Conservation (phyloP, 768 basidiomycete species). For the Phaeotremella skinneri region DNA sequence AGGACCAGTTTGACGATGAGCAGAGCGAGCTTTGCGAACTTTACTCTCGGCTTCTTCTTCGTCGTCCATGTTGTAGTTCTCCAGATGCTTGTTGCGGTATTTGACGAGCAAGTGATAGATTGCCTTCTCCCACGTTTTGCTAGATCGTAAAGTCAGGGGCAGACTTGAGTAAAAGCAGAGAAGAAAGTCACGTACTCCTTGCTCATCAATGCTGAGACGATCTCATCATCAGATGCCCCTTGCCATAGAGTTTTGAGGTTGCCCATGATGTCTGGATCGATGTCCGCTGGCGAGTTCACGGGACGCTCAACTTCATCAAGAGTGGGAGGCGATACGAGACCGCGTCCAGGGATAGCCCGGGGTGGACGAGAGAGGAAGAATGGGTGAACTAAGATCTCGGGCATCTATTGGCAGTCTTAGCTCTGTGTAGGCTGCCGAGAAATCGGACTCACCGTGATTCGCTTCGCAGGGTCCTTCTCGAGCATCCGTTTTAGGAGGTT, state of each 20-base stretch:
- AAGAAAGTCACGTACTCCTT: slow-evolving; percentile 52
- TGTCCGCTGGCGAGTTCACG: slow-evolving; percentile 61
- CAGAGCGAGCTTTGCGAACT: slow-evolving; percentile 26
- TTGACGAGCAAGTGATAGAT: slow-evolving; percentile 86
- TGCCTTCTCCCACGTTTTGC: slow-evolving; percentile 90
- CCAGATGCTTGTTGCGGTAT: slow-evolving; percentile 72
- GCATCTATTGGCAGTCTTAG: slow-evolving; percentile 54
- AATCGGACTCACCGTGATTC: slow-evolving; percentile 61
- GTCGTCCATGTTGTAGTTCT: slow-evolving; percentile 63
- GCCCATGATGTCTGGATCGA: slow-evolving; percentile 84
- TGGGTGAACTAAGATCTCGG: slow-evolving; percentile 73
- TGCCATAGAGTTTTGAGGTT: slow-evolving; percentile 93
- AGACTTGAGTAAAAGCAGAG: not conserved
- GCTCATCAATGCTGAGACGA: slow-evolving; percentile 63
- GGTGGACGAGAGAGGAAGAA: slow-evolving; percentile 64
- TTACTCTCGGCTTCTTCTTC: slow-evolving; percentile 60
- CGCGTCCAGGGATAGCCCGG: slow-evolving; percentile 48
- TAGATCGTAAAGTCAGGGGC: slow-evolving; percentile 24
- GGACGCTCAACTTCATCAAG: slow-evolving; percentile 70
- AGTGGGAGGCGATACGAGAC: slow-evolving; percentile 57
- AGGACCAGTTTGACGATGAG: slow-evolving; percentile 8
- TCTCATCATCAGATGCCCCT: slow-evolving; percentile 68
- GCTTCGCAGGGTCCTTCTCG: slow-evolving; percentile 65
- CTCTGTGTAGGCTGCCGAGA: not conserved
- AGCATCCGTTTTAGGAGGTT: slow-evolving; percentile 80